Evolutionary conservation across 2,329 filamentous ascomycete genomes (phyloP).

Genomic region (Alternaria ventricosa): DNA sequence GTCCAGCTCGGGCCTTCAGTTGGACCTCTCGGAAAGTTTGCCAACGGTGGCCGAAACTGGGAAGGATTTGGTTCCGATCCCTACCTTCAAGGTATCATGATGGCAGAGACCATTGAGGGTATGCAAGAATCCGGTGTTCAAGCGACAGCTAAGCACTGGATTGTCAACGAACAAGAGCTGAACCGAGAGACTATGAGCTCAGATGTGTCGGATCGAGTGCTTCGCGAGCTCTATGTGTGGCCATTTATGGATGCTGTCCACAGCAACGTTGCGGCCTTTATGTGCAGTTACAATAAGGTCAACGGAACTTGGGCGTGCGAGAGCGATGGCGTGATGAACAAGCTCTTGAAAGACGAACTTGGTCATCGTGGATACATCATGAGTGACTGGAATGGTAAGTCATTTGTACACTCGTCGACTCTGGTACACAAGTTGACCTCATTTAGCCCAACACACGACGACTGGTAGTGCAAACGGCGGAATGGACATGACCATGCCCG

Average conservation of each 20-base stretch:
- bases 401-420: not conserved
- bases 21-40: slow-evolving; percentile 49
- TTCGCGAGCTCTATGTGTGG: slow-evolving; percentile 81
- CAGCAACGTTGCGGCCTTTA: slow-evolving; percentile 65
- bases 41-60: slow-evolving; percentile 55
- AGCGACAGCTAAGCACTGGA: slow-evolving; percentile 54
- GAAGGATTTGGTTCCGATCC: slow-evolving; percentile 59
- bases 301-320: slow-evolving; percentile 61
- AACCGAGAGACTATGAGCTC: slow-evolving; percentile 54
- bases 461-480: slow-evolving; percentile 55
- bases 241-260: slow-evolving; percentile 76
- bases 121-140: slow-evolving; percentile 55
- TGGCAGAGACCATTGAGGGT: slow-evolving; percentile 53
- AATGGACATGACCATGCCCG: slow-evolving; percentile 66
- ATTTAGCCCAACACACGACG: slow-evolving; percentile 52
- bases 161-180: slow-evolving; percentile 73
- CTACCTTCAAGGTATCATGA: slow-evolving; percentile 55
- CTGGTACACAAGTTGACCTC: not conserved
- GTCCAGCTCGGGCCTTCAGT: slow-evolving; percentile 53
- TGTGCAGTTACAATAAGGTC: slow-evolving; percentile 55
- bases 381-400: slow-evolving; percentile 52
- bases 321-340: slow-evolving; percentile 57
- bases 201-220: slow-evolving; percentile 73
- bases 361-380: slow-evolving; percentile 57
- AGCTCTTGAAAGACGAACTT: slow-evolving; percentile 59